phyloP scores from a whole-genome alignment of 768 basidiomycete species.

The Amanita pseudoporphyria region DNA sequence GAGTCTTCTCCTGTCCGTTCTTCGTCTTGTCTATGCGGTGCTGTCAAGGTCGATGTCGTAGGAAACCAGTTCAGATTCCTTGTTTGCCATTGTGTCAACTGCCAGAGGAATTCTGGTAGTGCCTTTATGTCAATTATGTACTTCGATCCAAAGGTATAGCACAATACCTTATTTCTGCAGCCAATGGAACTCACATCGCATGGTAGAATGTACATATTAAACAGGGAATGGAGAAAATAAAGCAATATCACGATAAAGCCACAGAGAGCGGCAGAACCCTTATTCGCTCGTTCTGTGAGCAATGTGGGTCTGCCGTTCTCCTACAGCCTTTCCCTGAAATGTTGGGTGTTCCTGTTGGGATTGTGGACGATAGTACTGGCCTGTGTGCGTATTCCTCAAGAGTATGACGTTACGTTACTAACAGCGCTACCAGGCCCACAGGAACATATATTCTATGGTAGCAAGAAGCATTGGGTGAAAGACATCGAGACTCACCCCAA shows the following conservation, averaged over 20 bases:
- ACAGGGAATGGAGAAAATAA: conserved; percentile 16
- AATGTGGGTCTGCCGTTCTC: conserved; percentile 21
- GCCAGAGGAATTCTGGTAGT: conserved; percentile 22
- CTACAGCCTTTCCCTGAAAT: conserved; percentile 14
- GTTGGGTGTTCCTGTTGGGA: conserved; percentile 15
- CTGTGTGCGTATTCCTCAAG: conserved; percentile 15
- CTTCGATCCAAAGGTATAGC: conserved; percentile 19
- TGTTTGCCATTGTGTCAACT: conserved; percentile 25
- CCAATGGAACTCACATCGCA: not conserved
- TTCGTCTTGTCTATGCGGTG: conserved; percentile 21
- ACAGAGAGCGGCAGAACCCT: conserved; percentile 19
- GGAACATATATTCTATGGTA: conserved; percentile 12
- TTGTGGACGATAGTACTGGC: conserved; percentile 14
- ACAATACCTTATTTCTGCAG: not conserved
- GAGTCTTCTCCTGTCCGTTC: not conserved
- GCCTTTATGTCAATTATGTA: conserved; percentile 23
- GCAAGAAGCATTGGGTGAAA: conserved; percentile 15
- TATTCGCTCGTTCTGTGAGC: conserved; percentile 21
- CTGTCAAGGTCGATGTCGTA: conserved; percentile 16
- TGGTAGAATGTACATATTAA: conserved; percentile 16
- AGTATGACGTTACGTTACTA: too few relatives aligned
- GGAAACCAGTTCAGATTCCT: conserved; percentile 22
- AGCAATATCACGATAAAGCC: conserved; percentile 16
- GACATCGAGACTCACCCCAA: conserved; percentile 14
- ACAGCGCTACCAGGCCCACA: conserved; percentile 11